Base-by-base conservation (phyloP, 805 yeast species). In the Starmerella bombicola region DNA sequence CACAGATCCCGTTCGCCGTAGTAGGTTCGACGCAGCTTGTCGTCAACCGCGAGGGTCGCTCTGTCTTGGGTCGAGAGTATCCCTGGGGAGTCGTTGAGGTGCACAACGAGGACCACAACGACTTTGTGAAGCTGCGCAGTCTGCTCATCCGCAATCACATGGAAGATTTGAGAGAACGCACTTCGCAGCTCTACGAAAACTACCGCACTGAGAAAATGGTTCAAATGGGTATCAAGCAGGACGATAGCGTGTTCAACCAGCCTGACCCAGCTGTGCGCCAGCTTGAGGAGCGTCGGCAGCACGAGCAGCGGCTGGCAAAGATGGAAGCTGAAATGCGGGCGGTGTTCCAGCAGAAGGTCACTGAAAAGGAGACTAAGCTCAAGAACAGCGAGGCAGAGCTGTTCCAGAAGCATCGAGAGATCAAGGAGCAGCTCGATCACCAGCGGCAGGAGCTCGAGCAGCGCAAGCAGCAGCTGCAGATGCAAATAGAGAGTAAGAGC, bases 21-120 rank as follows among this genome's bases (percentile, higher is more conserved):
- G 81, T 91, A 40, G 98, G 96, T 18, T 83, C 96, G 18, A 81
- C 91, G 18, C 64, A 66, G 44, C 77, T 80, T 26, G 76, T 76
- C 52, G 64, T 69, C 31, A 69, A 72, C 34, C 59, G 70, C 32
- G 91, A 81, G 56, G 95, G 95, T 31, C 72, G 82, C 59, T 51
- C 59, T 33, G 93, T 86, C 33, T 76, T 96, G 62, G 96, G 95
- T 52, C 80, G 98, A 65, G 67, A 73, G 47, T 88, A 88, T 61
- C 96, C 97, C 47, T 91, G 98, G 98, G 97, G 97, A 51, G 70
- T 80, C 18, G 80, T 91, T 55, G 96, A 91, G 64, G 86, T 91
- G 52, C 96, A 85, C 61, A 88, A 91, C 60, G 91, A 83, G 65
- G 76, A 76, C 42, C 96, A 91, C 60, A 80, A 85, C 61, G 98